These are phyloP conservation scores for Phlebopus sp. DNA, from an alignment of 1,284 basidiomycete genomes.

Conservation along the genomic window DNA sequence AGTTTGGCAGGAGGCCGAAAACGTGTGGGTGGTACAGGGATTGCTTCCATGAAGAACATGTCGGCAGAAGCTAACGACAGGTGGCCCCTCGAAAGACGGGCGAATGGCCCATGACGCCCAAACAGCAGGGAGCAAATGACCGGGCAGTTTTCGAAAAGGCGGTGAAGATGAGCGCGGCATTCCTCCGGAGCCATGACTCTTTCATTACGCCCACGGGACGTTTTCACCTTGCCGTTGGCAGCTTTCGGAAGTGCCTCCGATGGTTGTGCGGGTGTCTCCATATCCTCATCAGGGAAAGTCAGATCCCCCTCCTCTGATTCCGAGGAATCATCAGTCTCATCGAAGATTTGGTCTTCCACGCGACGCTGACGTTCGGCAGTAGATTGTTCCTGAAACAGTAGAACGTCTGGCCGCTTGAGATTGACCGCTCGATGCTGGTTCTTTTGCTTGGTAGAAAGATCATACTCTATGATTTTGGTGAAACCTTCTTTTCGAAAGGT, in stretches of 20 bases:
- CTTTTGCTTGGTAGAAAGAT: conserved; percentile 81
- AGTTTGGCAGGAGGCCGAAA: conserved; percentile 94
- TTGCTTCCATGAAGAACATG: conserved; percentile 96
- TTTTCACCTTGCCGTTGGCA: conserved; percentile 79
- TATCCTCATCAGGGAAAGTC: conserved; percentile 48
- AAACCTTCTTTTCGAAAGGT: conserved; percentile 93
- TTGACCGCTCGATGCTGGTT: conserved; percentile 52
- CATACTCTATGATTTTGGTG: conserved; percentile 94
- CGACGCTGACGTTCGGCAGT: conserved; percentile 17
- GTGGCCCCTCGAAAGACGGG: conserved; percentile 51
- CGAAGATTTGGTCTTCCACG: conserved; percentile 43
- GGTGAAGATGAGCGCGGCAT: conserved; percentile 89
- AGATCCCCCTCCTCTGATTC: conserved; percentile 48
- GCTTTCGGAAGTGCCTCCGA: conserved; percentile 50
- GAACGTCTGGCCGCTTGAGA: conserved; percentile 71
- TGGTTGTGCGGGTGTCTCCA: conserved; percentile 21
- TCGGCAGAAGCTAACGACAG: conserved; percentile 78
- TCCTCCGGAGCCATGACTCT: conserved; percentile 89
- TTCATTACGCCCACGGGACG: conserved; percentile 76
- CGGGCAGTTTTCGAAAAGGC: conserved; percentile 83
- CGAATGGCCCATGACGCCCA: conserved; percentile 88
- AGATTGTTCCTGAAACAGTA: conserved; percentile 48
- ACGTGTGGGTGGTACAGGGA: conserved; percentile 91
- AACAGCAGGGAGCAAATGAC: conserved; percentile 86
- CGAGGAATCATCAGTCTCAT: conserved; percentile 32